Conservation (phyloP, 306 rosid species). For the Medicago ruthenica region DNA sequence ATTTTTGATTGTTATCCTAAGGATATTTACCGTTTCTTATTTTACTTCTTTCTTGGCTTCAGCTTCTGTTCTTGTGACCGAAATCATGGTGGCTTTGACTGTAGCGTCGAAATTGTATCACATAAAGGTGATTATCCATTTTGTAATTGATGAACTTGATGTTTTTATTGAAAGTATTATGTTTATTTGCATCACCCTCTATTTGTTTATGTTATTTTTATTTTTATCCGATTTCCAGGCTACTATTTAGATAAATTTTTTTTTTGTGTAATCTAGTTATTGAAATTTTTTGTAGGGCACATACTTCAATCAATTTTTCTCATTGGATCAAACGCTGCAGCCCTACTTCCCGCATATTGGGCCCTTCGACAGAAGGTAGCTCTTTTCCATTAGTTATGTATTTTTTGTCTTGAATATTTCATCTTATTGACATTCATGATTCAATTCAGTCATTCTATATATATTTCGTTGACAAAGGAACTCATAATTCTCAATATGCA, state of each 20-base stretch:
- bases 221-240: not conserved
- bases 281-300: constrained; percentile 61
- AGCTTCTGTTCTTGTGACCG: constrained; percentile 94
- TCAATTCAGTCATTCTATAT: not conserved
- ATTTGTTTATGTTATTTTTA: no score
- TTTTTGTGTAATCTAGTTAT: constrained; percentile 18
- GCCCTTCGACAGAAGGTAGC: constrained; percentile 85
- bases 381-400: constrained; percentile 23
- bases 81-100: constrained; percentile 96
- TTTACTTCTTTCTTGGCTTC: constrained; percentile 40
- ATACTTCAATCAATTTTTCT: constrained; percentile 80
- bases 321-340: constrained; percentile 86
- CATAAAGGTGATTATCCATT: constrained; percentile 66
- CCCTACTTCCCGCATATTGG: constrained; percentile 90
- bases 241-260: not conserved
- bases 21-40: constrained; percentile 14
- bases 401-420: constrained; percentile 6
- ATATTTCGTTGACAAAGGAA: constrained; percentile 27
- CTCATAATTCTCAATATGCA: constrained; percentile 44
- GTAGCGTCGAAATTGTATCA: constrained; percentile 81
- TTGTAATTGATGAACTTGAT: constrained; percentile 36
- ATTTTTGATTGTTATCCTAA: constrained; percentile 31
- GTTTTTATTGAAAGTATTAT: not conserved
- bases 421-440: constrained; percentile 32
- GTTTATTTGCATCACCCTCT: not conserved